phyloP scores from a whole-genome alignment of 768 basidiomycete species.

The Boletus pseudo-olivaceus region DNA sequence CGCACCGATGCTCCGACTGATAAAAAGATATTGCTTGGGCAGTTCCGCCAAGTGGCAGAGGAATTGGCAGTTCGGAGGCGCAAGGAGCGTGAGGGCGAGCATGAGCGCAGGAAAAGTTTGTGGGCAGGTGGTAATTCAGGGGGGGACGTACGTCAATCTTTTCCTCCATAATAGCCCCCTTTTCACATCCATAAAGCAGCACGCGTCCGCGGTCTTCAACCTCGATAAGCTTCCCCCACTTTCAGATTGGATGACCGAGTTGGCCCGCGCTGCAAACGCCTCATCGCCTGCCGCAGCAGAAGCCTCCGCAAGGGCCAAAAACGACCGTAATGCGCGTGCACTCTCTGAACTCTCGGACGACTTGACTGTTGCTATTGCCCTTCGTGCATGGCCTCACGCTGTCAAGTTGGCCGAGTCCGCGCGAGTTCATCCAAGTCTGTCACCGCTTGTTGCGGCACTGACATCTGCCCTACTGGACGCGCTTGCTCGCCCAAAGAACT shows the following conservation, averaged over 20 bases:
- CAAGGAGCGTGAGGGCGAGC: slow-evolving; percentile 91
- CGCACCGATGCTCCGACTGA: slow-evolving; percentile 77
- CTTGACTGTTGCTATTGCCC: slow-evolving; percentile 84
- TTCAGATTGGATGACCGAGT: slow-evolving; percentile 75
- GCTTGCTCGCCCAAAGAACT: slow-evolving; percentile 70
- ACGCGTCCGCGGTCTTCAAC: slow-evolving; percentile 33
- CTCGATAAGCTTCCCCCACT: slow-evolving; percentile 49
- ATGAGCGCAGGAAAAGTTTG: slow-evolving; percentile 80
- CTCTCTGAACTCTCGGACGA: slow-evolving; percentile 90
- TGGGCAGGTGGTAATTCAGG: slow-evolving; percentile 49
- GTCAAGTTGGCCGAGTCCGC: slow-evolving; percentile 84
- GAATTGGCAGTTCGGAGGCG: slow-evolving; percentile 84
- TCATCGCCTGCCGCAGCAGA: slow-evolving; percentile 27
- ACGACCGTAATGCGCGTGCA: slow-evolving; percentile 81
- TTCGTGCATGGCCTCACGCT: slow-evolving; percentile 85
- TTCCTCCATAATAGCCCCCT: background rate
- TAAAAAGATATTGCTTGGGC: slow-evolving; percentile 80
- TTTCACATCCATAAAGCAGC: slow-evolving; percentile 20
- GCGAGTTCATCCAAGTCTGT: slow-evolving; percentile 60
- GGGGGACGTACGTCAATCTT: slow-evolving; percentile 36
- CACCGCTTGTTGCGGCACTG: slow-evolving; percentile 62
- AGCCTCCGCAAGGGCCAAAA: slow-evolving; percentile 65
- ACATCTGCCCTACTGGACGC: slow-evolving; percentile 67
- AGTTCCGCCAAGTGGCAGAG: slow-evolving; percentile 91
- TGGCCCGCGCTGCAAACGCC: slow-evolving; percentile 52